Base-by-base conservation (phyloP, 2,329 filamentous ascomycete genomes). In the Volutella citrinella region DNA sequence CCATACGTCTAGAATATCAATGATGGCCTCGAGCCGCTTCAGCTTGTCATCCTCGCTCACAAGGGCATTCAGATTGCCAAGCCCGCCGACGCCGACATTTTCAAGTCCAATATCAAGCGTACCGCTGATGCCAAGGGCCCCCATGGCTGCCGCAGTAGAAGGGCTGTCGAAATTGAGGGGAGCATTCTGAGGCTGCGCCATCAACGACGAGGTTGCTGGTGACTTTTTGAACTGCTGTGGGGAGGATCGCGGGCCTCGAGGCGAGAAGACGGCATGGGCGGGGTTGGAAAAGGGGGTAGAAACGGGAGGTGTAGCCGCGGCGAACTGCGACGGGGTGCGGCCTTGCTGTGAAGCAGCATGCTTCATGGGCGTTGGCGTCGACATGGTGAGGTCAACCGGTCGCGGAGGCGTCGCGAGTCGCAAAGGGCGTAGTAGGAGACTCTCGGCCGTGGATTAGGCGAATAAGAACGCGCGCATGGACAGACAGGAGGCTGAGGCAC, bases 211-310 rank as follows among this genome's bases (percentile, higher is more conserved):
- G 24, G 70, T 72, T 10, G 76, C 78, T 2, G 79, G 78, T 7
- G 78, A 81, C 51, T 79, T 79, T 62, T 78, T 80, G 24, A 82
- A 65, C 36, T 80, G 75, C 55, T 82, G 78, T 5, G 80, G 80
- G 32, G 80, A 83, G 8, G 77, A 80, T 31, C 70, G 68, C 9
- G 66, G 72, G 19, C 69, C 76, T 18, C 64, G 67, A 5, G 79
- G 78, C 3, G 79, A 80, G 52, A 82, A 77, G 21, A 70, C 76
- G n/a, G 70, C 68, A 32, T 74, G 69, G 3, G 69, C 68, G 26
- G 71, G 65, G 22, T 76, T 72, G 37, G 77, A 81, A 60, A 82
- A 82, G 11, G 79, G 79, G 3, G 79, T 83, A 21, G 79, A 82
- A 16, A 80, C 78, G n/a, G 78, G 78, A 11, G 80, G 80, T 6